phyloP scores from a whole-genome alignment of 345 rosid genomes.

The Adansonia digitata region DNA sequence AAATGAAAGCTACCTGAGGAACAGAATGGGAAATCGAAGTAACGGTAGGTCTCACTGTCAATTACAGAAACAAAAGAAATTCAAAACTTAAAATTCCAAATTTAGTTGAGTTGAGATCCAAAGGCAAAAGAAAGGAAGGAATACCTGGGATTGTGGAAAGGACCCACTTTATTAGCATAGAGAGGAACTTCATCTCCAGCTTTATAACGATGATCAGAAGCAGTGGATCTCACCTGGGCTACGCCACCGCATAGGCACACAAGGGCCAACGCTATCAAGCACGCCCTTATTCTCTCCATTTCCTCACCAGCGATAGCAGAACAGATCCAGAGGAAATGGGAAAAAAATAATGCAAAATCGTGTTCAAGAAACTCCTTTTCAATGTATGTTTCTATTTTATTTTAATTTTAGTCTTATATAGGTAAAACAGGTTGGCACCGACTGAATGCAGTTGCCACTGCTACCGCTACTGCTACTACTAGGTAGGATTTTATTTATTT shows the following conservation, averaged over 20 bases:
- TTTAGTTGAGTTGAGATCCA: not conserved
- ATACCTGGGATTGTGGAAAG: slow-evolving; percentile 37
- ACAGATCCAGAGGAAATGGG: not conserved
- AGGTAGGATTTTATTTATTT: too few relatives aligned
- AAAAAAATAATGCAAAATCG: not conserved
- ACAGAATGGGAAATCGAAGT: slow-evolving; percentile 30
- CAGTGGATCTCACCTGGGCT: slow-evolving; percentile 20
- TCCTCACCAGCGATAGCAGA: not conserved
- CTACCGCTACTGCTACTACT: too few relatives aligned
- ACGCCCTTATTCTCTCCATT: slow-evolving; percentile 16
- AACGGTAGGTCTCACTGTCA: slow-evolving; percentile 30
- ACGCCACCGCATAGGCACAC: slow-evolving; percentile 1
- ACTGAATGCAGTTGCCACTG: too few relatives aligned
- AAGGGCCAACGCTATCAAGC: not conserved
- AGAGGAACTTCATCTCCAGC: slow-evolving; percentile 26
- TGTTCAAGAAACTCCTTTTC: too few relatives aligned
- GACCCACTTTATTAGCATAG: slow-evolving; percentile 34
- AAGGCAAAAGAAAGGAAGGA: not conserved
- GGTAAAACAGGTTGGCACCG: too few relatives aligned
- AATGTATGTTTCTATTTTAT: too few relatives aligned
- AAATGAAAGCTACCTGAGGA: slow-evolving; percentile 19
- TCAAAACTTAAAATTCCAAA: not conserved
- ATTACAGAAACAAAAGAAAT: not conserved
- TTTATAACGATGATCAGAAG: slow-evolving; percentile 34
- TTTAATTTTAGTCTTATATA: too few relatives aligned